Base-by-base conservation (phyloP, 768 basidiomycete species). In the Tulasnella sp. region DNA sequence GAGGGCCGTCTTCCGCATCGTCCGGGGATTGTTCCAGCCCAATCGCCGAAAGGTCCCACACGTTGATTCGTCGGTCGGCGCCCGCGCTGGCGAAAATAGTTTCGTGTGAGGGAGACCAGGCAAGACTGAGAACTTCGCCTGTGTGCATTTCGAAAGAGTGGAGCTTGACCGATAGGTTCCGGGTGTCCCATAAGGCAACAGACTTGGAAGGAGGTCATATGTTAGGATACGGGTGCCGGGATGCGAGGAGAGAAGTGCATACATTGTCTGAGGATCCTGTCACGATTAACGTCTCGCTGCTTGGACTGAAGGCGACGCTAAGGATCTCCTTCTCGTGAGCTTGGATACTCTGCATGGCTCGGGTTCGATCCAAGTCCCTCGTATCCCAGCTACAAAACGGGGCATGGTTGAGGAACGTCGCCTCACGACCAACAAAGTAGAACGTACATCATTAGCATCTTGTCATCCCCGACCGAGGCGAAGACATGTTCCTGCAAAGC, bases 1-100 rank as follows among this genome's bases (percentile, higher is more conserved):
- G 97, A 19, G 97, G 96, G 0, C 97, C 97, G 80, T 99, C 97
- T 82, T 99, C 97, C 77, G 95, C 93, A 81, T 99, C 97, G 79
- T 99, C 97, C 3, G 97, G 97, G 1, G 94, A 93, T 83, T 99
- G 97, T 82, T 99, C 97, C 52, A 91, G 88, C 0, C 97, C 97
- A 78, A 98, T 97, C 77, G 91, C 88, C 31, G 89, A 87, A 76
- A 98, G 83, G 84, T 99, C 96, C 97, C 97, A 99, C 69, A 99
- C 85, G 80, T 97, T 96, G 78, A 99, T 88, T 12, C 97, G 87
- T 58, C 97, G 88, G 82, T 99, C 97, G 78, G 94, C 91, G 3
- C 94, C 95, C 1, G 95, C 95, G 2, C 95, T 97, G 0, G 97
- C 97, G 79, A 99, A 99, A 71, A 99, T 88, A 11, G 93, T 94